Conservation (phyloP, 768 basidiomycete genomes). For the Kwoniella dendrophila region DNA sequence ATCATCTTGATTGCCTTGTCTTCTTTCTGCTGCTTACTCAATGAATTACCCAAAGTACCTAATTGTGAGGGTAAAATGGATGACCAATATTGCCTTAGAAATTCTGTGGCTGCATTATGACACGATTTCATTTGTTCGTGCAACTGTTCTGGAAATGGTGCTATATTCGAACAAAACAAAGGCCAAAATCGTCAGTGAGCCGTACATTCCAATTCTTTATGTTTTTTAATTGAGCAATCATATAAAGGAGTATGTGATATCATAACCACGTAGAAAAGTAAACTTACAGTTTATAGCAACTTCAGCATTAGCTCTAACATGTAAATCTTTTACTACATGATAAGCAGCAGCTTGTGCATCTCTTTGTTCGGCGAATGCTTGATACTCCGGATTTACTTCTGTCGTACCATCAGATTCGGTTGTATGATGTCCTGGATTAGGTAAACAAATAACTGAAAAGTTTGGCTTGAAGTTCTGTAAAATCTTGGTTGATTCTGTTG, state of each 20-base stretch:
- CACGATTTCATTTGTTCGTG: slow-evolving; percentile 83
- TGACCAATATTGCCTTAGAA: slow-evolving; percentile 93
- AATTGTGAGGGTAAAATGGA: slow-evolving; percentile 72
- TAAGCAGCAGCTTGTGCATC: slow-evolving; percentile 37
- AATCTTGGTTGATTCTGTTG: slow-evolving; percentile 2
- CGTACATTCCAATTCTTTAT: no score
- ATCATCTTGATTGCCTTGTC: slow-evolving; percentile 86
- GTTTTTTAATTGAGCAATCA: background rate
- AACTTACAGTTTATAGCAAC: slow-evolving; percentile 37
- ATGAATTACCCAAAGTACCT: slow-evolving; percentile 57
- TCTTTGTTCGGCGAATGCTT: slow-evolving; percentile 31
- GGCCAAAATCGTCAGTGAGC: slow-evolving; percentile 5
- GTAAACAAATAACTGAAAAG: slow-evolving; percentile 31
- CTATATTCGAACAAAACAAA: slow-evolving; percentile 61
- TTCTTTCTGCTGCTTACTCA: slow-evolving; percentile 65
- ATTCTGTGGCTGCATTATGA: slow-evolving; percentile 92
- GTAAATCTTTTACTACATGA: slow-evolving; percentile 39
- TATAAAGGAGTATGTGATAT: background rate
- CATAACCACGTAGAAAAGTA: background rate
- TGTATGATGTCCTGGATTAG: slow-evolving; percentile 21
- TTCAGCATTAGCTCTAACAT: slow-evolving; percentile 38
- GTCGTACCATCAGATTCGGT: slow-evolving; percentile 24
- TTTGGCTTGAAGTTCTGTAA: slow-evolving; percentile 22
- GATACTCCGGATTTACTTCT: slow-evolving; percentile 16
- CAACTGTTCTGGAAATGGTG: slow-evolving; percentile 75